Evolutionary conservation across 1,284 basidiomycete species (phyloP), one percentile per base, ranked within the genome.

Genomic region (Papiliotrema flavescens): DNA sequence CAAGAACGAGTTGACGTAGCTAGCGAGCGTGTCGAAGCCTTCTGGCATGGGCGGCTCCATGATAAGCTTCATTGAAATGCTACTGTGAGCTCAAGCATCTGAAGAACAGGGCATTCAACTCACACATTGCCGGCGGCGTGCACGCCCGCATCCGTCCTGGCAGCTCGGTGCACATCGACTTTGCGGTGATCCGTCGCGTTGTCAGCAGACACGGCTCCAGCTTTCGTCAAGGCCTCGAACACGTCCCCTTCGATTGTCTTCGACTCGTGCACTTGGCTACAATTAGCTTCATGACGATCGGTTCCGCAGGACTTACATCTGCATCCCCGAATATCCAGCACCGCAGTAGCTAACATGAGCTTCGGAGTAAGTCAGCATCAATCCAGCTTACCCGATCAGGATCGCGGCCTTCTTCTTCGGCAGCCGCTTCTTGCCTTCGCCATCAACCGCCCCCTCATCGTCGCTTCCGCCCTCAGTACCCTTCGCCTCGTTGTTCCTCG

Each of bases 71-170:
- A 96, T 81, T 8, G 90, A 90, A 15, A 97, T 69, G 17, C 71
- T 74, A 55, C 13, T 11, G 20, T 37, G 39, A 45, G 37, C 47
- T 26, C 28, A 1, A 20, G 34, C 5, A 11, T 6, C 3, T 7
- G 22, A 39, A 7, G 35, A 2, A 26, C 24, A 36, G 26, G 8
- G 24, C n/a, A 23, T 14, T 14, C 14, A 14, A 14, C 67, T 62
- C 42, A 74, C 72, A 68, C 80, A 71, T 99, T 99, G 13, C 94
- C 90, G 7, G 93, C 94, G 5, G 96, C 96, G 70, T 98, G 94
- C 5, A 99, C 96, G 19, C 96, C 96, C 1, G 94, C 89, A 74
- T 99, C 96, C 0, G 96, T 99, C 2, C 96, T 81, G 6, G 96
- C 96, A 2, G 95, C 90, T 37, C 96, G 84, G 43, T 85, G 86